phyloP scores from a whole-genome alignment of 2,329 filamentous ascomycete genomes.

The Fusarium setosum region DNA sequence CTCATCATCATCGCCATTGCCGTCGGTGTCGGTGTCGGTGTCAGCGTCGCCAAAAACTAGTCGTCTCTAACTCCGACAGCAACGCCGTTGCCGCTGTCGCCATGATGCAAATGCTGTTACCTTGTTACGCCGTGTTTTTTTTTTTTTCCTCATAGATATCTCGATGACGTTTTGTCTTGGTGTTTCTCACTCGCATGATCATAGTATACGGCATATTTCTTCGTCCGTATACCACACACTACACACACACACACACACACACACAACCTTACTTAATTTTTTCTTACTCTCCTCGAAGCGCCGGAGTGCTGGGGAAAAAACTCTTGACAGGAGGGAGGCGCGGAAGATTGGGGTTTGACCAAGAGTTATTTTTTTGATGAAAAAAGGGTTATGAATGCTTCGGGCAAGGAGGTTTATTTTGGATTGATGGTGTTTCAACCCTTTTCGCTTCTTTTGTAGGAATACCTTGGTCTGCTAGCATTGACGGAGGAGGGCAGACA shows the following conservation, averaged over 20 bases:
- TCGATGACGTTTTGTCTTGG: conserved; percentile 20
- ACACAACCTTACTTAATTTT: conserved; percentile 38
- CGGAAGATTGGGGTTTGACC: conserved; percentile 9
- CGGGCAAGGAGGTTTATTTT: conserved; percentile 15
- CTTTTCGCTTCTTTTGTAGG: conserved; percentile 35
- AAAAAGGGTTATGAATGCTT: conserved; percentile 30
- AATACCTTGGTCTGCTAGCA: conserved; percentile 25
- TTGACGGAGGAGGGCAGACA: conserved; percentile 10
- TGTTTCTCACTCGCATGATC: conserved; percentile 6
- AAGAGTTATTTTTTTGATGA: conserved; percentile 25
- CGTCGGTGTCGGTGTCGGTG: conserved; percentile 65
- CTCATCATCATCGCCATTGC: conserved; percentile 68
- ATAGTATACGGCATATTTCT: conserved; percentile 27
- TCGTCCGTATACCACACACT: conserved; percentile 25
- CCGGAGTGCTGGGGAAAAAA: conserved; percentile 24
- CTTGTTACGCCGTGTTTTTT: conserved; percentile 16
- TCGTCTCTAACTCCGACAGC: not conserved
- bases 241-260: not conserved
- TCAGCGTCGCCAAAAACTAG: conserved; percentile 52
- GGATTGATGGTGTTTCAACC: conserved; percentile 16
- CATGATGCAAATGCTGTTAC: conserved; percentile 25
- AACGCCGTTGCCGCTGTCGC: not conserved
- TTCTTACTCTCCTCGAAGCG: conserved; percentile 35
- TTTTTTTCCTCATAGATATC: conserved; percentile 37
- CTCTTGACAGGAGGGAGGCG: conserved; percentile 20